These are phyloP conservation scores for Blastobotrys niveus DNA, from an alignment of 1,139 yeast species.

Conservation along the genomic window DNA sequence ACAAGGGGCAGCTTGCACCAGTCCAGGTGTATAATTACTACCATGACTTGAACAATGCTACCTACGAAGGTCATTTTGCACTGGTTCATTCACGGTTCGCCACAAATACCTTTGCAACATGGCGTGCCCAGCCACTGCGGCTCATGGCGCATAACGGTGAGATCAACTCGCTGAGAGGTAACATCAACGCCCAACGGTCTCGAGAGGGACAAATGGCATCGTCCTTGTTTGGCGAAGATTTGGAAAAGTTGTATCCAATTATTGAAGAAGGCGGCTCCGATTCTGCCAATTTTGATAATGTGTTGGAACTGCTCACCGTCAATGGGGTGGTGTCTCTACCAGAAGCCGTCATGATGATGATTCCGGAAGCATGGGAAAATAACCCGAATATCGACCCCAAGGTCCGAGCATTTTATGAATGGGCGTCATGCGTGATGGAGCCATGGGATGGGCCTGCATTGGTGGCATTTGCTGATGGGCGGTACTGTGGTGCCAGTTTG, in stretches of 20 bases:
- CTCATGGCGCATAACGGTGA: slow-evolving; percentile 99
- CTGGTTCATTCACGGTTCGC: slow-evolving; percentile 96
- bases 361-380: slow-evolving; percentile 98
- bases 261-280: slow-evolving; percentile 99
- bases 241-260: slow-evolving; percentile 86
- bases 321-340: slow-evolving; percentile 91
- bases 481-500: slow-evolving; percentile 96
- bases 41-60: slow-evolving; percentile 86
- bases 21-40: slow-evolving; percentile 92
- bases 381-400: slow-evolving; percentile 81
- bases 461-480: slow-evolving; percentile 93
- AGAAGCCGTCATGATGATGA: slow-evolving; percentile 94
- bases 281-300: slow-evolving; percentile 98
- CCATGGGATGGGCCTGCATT: slow-evolving; percentile 99
- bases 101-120: slow-evolving; percentile 96
- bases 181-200: slow-evolving; percentile 98
- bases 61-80: slow-evolving; percentile 93
- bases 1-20: slow-evolving; percentile 97
- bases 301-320: slow-evolving; percentile 81
- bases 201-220: slow-evolving; percentile 96
- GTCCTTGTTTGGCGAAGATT: slow-evolving; percentile 79
- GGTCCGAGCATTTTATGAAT: slow-evolving; percentile 91
- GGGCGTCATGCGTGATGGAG: slow-evolving; percentile 99
- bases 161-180: slow-evolving; percentile 93
- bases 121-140: slow-evolving; percentile 98